A percentile compares a stretch with the other conserved stretches of the same genome.
Evolutionary conservation across 352 stramenopile species (phyloP).

Genomic region (Phytophthora sojae): DNA sequence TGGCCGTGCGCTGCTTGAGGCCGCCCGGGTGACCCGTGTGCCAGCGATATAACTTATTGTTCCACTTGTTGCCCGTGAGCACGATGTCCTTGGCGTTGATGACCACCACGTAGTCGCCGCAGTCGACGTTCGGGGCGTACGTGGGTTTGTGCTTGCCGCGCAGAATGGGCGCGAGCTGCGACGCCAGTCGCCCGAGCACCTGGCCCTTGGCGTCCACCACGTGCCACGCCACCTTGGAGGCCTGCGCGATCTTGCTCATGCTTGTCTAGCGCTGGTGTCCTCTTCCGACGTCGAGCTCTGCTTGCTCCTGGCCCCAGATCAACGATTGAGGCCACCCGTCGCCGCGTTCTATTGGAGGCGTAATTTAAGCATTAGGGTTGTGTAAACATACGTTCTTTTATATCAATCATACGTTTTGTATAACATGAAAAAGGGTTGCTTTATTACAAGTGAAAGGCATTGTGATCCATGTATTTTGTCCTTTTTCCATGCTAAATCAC

Average conservation of each 20-base stretch:
- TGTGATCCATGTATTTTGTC: no score
- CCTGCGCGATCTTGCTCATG: constrained; percentile 86
- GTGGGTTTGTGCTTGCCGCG: constrained; percentile 99
- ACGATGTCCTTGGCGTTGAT: constrained; percentile 96
- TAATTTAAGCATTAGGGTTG: neutral
- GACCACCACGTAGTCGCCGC: constrained; percentile 98
- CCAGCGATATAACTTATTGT: constrained; percentile 98
- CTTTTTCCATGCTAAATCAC: no score
- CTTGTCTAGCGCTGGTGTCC: constrained; percentile 20
- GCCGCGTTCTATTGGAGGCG: neutral
- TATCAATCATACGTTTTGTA: neutral
- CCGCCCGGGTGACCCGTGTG: constrained; percentile 98
- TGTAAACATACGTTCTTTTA: neutral
- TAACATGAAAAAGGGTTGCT: no score
- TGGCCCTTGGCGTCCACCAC: constrained; percentile 96
- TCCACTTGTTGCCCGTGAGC: constrained; percentile 97
- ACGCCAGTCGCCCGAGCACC: constrained; percentile 96
- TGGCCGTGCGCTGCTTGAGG: constrained; percentile 95
- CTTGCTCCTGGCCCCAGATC: neutral
- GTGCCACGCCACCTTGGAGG: constrained; percentile 93
- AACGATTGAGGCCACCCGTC: constrained; percentile 6
- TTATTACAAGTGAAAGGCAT: no score
- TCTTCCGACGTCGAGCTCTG: neutral
- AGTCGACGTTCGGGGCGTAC: constrained; percentile 97
- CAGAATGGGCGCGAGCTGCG: constrained; percentile 96